A percentile compares a stretch with the other conserved stretches of the same genome.
Conservation (phyloP, 352 stramenopile species). For the Globisporangium splendens region DNA sequence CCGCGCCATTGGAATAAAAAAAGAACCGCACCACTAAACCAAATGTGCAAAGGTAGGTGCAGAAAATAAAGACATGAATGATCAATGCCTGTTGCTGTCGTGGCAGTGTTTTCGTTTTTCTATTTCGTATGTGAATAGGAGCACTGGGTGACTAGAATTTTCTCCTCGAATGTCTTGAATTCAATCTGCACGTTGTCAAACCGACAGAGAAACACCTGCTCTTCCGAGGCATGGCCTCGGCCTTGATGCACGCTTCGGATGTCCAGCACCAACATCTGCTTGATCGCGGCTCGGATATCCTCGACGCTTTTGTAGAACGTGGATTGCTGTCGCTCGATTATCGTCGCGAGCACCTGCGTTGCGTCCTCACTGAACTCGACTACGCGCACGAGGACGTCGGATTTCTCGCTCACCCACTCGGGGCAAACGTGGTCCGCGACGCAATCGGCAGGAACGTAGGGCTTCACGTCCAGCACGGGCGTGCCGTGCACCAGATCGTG, state of each 20-base stretch:
- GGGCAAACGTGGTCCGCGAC: constrained; percentile 54
- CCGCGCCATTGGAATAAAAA: neutral
- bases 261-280: constrained; percentile 80
- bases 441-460: constrained; percentile 91
- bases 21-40: no score
- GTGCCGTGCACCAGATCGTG: constrained; percentile 96
- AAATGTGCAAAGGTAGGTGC: no score
- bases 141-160: constrained; percentile 62
- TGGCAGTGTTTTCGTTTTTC: neutral
- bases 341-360: constrained; percentile 26
- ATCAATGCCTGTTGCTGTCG: no score
- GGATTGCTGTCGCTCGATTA: constrained; percentile 41
- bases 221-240: constrained; percentile 45
- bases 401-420: constrained; percentile 62
- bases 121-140: constrained; percentile 24
- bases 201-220: constrained; percentile 65
- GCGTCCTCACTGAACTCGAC: constrained; percentile 58
- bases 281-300: constrained; percentile 57
- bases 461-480: constrained; percentile 98
- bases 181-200: constrained; percentile 76
- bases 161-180: constrained; percentile 68
- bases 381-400: constrained; percentile 36
- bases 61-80: no score
- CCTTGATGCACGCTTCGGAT: constrained; percentile 82
- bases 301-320: constrained; percentile 60